phyloP scores from a whole-genome alignment of 306 rosid species.

The Castanea mollissima region DNA sequence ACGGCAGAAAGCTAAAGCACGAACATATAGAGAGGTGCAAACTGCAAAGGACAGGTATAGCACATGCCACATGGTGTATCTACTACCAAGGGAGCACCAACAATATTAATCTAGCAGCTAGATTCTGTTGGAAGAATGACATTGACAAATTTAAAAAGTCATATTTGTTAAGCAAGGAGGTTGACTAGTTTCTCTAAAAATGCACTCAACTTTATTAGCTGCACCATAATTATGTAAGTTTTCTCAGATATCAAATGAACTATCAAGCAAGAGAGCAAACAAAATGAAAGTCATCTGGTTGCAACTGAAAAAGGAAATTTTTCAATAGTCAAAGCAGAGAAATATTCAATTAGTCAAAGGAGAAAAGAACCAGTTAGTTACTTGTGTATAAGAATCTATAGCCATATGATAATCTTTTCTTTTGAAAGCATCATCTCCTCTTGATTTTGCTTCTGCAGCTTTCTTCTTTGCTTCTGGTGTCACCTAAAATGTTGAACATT shows the following conservation, averaged over 20 bases:
- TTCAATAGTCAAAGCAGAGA: constrained; percentile 5
- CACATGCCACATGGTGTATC: not conserved
- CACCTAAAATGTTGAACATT: constrained; percentile 49
- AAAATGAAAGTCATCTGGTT: not conserved
- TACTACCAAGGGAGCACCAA: not conserved
- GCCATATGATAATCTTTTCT: constrained; percentile 60
- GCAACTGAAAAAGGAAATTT: constrained; percentile 10
- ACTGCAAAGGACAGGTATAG: not conserved
- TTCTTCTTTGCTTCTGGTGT: constrained; percentile 73
- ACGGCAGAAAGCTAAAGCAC: too few species aligned
- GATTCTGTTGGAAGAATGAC: not conserved
- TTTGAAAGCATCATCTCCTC: constrained; percentile 87
- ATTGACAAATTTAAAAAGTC: not conserved
- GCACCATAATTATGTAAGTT: not conserved
- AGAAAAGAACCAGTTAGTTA: constrained; percentile 26
- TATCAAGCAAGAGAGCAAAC: not conserved
- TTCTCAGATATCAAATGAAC: not conserved
- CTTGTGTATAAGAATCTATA: constrained; percentile 89
- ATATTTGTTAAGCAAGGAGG: not conserved
- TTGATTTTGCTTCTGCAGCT: constrained; percentile 89
- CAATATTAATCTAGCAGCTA: not conserved
- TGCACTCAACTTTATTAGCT: not conserved
- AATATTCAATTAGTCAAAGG: not conserved
- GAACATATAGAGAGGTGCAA: too few species aligned
- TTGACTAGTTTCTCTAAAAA: not conserved